Conservation (phyloP, 805 yeast genomes). For the Pichia ethanolica region DNA sequence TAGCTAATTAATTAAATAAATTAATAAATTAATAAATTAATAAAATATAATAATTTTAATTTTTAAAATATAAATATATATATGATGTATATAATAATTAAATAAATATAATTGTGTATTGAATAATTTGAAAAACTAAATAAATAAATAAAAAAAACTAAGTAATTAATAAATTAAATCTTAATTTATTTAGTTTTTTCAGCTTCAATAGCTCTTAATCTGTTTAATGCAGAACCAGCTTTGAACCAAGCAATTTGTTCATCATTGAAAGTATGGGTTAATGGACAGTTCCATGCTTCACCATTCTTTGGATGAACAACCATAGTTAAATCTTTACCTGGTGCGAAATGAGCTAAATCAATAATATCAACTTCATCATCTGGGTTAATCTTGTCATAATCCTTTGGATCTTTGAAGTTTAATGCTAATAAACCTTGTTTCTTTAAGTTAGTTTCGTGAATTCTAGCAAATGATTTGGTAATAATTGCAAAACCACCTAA, state of each 20-base stretch:
- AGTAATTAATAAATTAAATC: background rate
- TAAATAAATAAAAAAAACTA: slow-evolving; percentile 3
- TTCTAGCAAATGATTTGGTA: slow-evolving; percentile 96
- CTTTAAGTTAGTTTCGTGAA: slow-evolving; percentile 99
- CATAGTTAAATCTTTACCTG: slow-evolving; percentile 84
- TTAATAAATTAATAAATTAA: background rate
- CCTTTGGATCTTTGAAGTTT: slow-evolving; percentile 83
- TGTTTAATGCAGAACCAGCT: slow-evolving; percentile 98
- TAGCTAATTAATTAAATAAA: background rate
- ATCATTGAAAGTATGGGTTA: slow-evolving; percentile 90
- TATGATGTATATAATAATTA: background rate
- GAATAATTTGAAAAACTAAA: slow-evolving; percentile 1
- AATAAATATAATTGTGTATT: background rate
- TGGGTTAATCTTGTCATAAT: slow-evolving; percentile 89
- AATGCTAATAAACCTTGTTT: slow-evolving; percentile 98
- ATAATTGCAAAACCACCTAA: slow-evolving; percentile 97
- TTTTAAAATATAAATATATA: background rate
- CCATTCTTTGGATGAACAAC: slow-evolving; percentile 71
- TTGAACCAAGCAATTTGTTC: slow-evolving; percentile 99
- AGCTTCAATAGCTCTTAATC: slow-evolving; percentile 39
- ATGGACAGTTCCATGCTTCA: slow-evolving; percentile 78
- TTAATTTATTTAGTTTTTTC: background rate
- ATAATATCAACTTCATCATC: slow-evolving; percentile 82
- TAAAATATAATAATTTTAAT: background rate
- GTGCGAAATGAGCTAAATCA: slow-evolving; percentile 80